Evolutionary conservation across 139 green algal species (phyloP).

Genomic region (Closterium sp.): DNA sequence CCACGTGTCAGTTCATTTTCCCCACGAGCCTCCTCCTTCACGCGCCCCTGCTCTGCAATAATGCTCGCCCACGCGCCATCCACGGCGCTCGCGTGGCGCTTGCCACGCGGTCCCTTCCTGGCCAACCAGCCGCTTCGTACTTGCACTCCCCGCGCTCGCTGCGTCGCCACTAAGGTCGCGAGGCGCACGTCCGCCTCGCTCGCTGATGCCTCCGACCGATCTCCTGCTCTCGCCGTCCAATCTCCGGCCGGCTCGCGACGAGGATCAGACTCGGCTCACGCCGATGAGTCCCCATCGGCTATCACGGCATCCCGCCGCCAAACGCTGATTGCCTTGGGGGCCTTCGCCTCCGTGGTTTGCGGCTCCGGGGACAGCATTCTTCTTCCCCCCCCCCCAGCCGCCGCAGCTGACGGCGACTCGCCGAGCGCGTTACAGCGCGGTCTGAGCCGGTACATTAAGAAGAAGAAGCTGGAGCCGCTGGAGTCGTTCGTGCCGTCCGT

Average conservation of each 20-base stretch:
- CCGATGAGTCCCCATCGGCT: neutral
- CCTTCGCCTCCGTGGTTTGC: neutral
- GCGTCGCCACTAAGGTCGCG: neutral
- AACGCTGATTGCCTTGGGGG: neutral
- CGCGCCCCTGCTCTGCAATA: neutral
- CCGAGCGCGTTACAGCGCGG: neutral
- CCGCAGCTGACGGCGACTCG: neutral
- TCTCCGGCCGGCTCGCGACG: neutral
- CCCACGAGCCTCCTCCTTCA: too few relatives aligned
- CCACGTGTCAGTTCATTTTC: neutral
- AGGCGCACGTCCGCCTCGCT: neutral
- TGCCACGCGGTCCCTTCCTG: neutral
- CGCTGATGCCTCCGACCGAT: neutral
- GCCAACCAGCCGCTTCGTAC: neutral
- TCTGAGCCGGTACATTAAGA: constrained; percentile 3
- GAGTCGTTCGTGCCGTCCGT: constrained; percentile 10
- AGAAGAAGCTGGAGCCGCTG: constrained; percentile 11
- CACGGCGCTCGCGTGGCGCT: neutral
- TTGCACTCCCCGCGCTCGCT: neutral
- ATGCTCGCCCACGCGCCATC: neutral
- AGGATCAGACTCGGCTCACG: neutral
- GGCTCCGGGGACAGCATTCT: neutral
- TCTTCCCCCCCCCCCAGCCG: neutral
- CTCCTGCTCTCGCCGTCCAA: neutral
- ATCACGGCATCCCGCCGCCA: neutral